Base-by-base conservation (phyloP, 257 asterid species). In the Hygrophila difformis region DNA sequence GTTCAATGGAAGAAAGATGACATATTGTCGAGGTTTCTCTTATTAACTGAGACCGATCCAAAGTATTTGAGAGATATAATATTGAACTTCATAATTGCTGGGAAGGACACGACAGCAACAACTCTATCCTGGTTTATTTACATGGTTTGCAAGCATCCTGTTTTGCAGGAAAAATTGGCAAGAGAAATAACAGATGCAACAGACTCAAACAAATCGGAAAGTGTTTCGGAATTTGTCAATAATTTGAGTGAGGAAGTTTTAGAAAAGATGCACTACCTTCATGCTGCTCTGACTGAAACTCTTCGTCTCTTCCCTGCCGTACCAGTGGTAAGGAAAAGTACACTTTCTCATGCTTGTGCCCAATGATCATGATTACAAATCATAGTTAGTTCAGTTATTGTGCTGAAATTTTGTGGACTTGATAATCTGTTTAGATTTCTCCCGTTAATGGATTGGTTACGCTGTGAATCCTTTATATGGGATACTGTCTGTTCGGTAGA, bases 301-400 rank as follows among this genome's bases (percentile, higher is more conserved):
- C 70, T 78, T 37, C 60, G 88, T 56, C 84, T 78, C 24, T 71
- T 68, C 58, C 88, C 84, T 57, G 74, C 76, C 6, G 81, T 78
- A 51, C 84, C 88, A 9, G 84, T 75, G 81, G 88, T 78, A 74
- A 67, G 45, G 10, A 57, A 16, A 10, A 56, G 41, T 26, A 4
- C 8, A 26, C 8, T 3, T 26, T 8, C 31, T 26, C 8, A 26
- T 26, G 31, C 31, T 26, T 26, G 4, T 8, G 8, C 31, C 31
- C 8, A 8, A 3, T 26, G 8, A 26, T 26, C 4, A 26, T 26
- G 31, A 26, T 26, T 8, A 26, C 4, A 3, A 3, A 26, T 26
- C 31, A 26, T 26, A 8, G 31, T 8, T 26, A 8, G 31, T 26
- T 26, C 8, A 26, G 8, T 26, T 26, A 26, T 26, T 26, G 7